phyloP scores from a whole-genome alignment of 2,329 filamentous ascomycete species.

The Orbilia blumenaviensis region DNA sequence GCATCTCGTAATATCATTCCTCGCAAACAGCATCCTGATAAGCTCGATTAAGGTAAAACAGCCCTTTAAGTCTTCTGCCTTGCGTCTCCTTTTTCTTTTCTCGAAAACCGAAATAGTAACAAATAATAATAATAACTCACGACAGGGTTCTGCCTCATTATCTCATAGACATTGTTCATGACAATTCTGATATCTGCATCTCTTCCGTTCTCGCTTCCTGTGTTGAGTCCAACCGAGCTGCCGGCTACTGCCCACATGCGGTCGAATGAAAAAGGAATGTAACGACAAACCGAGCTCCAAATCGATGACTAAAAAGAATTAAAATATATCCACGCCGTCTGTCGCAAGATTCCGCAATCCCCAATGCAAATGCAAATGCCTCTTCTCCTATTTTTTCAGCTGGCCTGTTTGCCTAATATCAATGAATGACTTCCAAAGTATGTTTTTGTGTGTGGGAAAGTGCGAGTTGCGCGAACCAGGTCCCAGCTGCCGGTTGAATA shows the following conservation, averaged over 20 bases:
- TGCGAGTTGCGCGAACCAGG: background rate
- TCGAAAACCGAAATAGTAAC: background rate
- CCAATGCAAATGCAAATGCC: background rate
- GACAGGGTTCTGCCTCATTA: background rate
- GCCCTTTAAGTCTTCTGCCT: constrained; percentile 7
- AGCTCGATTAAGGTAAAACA: constrained; percentile 38
- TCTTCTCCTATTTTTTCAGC: constrained; percentile 18
- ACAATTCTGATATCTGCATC: constrained; percentile 13
- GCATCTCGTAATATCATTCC: constrained; percentile 34
- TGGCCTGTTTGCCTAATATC: constrained; percentile 22
- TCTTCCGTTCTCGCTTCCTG: background rate
- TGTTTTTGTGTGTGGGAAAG: background rate
- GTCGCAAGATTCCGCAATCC: constrained; percentile 19
- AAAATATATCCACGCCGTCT: constrained; percentile 19
- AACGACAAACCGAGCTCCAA: constrained; percentile 38
- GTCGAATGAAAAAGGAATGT: constrained; percentile 44
- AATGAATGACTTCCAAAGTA: background rate
- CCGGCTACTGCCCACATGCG: constrained; percentile 19
- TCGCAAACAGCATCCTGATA: constrained; percentile 12
- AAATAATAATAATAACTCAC: constrained; percentile 11
- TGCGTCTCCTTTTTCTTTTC: constrained; percentile 5
- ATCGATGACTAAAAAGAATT: constrained; percentile 51
- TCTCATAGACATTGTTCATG: background rate
- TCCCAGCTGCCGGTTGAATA: constrained; percentile 5
- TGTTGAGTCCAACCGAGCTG: constrained; percentile 7